Evolutionary conservation across 2,329 filamentous ascomycete species (phyloP), one percentile per base, ranked within the genome.

Genomic region (Ophiostoma australiae): DNA sequence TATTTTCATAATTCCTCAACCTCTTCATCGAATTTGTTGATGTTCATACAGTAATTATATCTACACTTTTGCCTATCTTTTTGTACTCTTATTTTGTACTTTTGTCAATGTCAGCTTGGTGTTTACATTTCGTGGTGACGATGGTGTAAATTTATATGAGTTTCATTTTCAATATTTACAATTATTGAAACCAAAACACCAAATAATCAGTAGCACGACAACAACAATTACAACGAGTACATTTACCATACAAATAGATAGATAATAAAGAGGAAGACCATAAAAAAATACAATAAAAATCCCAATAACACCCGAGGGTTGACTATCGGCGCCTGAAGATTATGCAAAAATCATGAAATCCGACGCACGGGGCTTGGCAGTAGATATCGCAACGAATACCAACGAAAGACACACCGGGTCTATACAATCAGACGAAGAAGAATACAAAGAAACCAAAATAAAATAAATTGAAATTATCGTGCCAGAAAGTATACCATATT

Each of bases 241-340:
- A 58, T n/a, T 20, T 7, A 2, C 6, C 17, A 48, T 3, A 48
- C 44, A 0, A 1, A n/a, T n/a, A n/a, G 15, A 17, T 48, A 48
- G 20, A 48, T 1, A 31, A 27, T 4, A 31, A 13, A 31, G 1
- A 1, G 17, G 0, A 15, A n/a, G 2, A 10, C 0, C 2, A 27
- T 58, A 3, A 3, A 58, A 58, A 27, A 58, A 58, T 27, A 58
- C 0, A 58, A 58, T 11, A 1, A 27, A 58, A 58, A 58, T 7
- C 31, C 0, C 10, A 31, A 7, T 0, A 58, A 3, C 3, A 27
- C 8, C 10, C 4, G 3, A 58, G 15, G 6, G 23, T 1, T 13
- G 11, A 8, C 3, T 13, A 15, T 15, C 3, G 52, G 7, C n/a
- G 2, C 52, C n/a, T 8, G 27, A 27, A 58, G 8, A 31, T 11